Conservation (phyloP, 257 asterid genomes). For the Linaria vulgaris region DNA sequence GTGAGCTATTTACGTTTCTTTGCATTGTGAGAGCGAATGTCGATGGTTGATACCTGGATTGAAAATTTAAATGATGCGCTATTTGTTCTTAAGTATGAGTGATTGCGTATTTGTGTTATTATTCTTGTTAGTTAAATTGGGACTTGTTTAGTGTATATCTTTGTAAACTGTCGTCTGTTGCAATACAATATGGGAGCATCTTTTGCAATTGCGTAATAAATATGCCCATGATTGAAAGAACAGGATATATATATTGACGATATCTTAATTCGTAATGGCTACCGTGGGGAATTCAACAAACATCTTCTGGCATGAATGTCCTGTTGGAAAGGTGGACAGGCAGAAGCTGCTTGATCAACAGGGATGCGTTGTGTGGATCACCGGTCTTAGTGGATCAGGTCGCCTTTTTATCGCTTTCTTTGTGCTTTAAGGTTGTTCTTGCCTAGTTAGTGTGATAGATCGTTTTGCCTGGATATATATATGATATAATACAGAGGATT, state of each 20-base stretch:
- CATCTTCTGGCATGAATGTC: constrained; percentile 92
- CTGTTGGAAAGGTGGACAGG: constrained; percentile 74
- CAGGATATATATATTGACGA: too few relatives aligned
- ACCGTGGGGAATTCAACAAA: constrained; percentile 74
- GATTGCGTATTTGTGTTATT: background rate
- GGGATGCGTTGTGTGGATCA: constrained; percentile 96
- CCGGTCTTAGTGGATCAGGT: constrained; percentile 99
- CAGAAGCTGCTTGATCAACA: constrained; percentile 82
- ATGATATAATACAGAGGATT: background rate
- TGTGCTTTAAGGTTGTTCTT: background rate
- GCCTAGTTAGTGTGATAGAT: background rate
- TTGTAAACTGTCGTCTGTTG: constrained; percentile 7
- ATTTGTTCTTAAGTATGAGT: background rate
- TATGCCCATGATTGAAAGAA: constrained; percentile 24
- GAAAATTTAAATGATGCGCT: background rate
- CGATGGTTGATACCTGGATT: background rate
- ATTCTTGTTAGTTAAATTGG: background rate
- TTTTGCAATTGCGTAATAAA: constrained; percentile 12
- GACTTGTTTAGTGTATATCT: too few relatives aligned
- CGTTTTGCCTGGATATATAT: background rate
- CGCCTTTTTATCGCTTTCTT: constrained; percentile 1
- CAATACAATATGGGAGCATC: background rate
- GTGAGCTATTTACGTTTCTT: background rate
- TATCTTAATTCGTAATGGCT: constrained; percentile 50
- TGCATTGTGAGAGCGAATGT: constrained; percentile 5